Conservation (phyloP, 2,329 filamentous ascomycete genomes). For the Calcarisporium arbuscula region DNA sequence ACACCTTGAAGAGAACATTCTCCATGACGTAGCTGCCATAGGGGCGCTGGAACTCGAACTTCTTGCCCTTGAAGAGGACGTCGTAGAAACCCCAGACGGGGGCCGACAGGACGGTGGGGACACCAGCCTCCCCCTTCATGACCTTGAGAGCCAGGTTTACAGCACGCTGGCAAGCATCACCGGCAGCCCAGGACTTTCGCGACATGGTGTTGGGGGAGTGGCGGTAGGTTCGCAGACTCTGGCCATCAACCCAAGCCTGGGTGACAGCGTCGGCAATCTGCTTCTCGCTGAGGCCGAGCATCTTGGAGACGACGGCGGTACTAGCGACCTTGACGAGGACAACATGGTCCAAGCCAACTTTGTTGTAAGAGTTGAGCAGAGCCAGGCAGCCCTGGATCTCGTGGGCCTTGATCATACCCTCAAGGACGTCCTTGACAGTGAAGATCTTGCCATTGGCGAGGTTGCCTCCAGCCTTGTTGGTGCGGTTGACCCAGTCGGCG, state of each 20-base stretch:
- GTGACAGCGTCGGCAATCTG: conserved; percentile 95
- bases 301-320: conserved; percentile 87
- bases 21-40: conserved; percentile 99
- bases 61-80: conserved; percentile 91
- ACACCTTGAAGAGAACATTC: conserved; percentile 99
- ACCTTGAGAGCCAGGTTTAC: conserved; percentile 91
- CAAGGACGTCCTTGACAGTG: conserved; percentile 83
- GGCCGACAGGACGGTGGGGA: conserved; percentile 88
- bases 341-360: conserved; percentile 95
- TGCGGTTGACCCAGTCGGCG: conserved; percentile 95
- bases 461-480: conserved; percentile 69
- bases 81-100: conserved; percentile 98
- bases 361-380: conserved; percentile 97
- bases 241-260: conserved; percentile 96
- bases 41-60: conserved; percentile 90
- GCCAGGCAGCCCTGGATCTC: conserved; percentile 98
- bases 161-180: conserved; percentile 93
- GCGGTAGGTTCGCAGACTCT: conserved; percentile 92
- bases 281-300: conserved; percentile 82
- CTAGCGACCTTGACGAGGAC: conserved; percentile 97
- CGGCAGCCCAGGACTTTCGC: conserved; percentile 97
- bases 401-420: conserved; percentile 98
- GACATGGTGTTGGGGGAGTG: conserved; percentile 99
- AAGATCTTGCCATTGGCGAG: conserved; percentile 82
- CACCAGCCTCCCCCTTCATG: conserved; percentile 80